Evolutionary conservation across 306 rosid genomes (phyloP), one percentile per base, ranked within the genome.

Genomic region (Dryas drummondii): DNA sequence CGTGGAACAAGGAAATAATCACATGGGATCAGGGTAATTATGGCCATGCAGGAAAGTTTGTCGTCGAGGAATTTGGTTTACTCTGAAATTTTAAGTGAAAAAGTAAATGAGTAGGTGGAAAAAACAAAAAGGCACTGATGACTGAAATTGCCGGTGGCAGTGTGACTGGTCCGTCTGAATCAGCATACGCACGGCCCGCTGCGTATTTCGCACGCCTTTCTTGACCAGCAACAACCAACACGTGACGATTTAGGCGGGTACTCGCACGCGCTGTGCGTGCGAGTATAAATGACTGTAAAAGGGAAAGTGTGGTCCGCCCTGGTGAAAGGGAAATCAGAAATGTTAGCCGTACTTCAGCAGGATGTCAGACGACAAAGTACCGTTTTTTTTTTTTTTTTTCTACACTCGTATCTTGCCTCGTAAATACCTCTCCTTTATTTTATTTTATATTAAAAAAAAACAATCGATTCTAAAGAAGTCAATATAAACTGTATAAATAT

Each of bases 161-260:
- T 5, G 6, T 47, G 1, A 48, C 3, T 15, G 1, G 5, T 16
- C 48, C 5, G 9, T 40, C 68, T 1, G 12, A 49, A 49, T 9
- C 16, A 49, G 4, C 53, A 16, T 13, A 71, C 44, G 19, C 41
- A 11, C 53, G 19, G 51, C 19, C 1, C 44, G 22, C 65, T 17
- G 41, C 65, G 65, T 55, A 19, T 42, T 9, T 15, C 3, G 56
- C 84, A 37, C 16, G 16, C 50, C 45, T 19, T 70, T 54, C 1
- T 80, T 75, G 77, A 80, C 76, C 62, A 46, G 40, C 1, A 14
- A 26, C 8, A 44, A 70, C 53, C 8, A 14, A 53, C 51, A 26
- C 6, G 74, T 53, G 11, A 26, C 42, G 13, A 17, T 40, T 40
- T 55, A 2, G 17, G 51, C 6, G 41, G 10, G 1, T 59, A n/a